phyloP scores from a whole-genome alignment of 352 stramenopile genomes.

The Elongisporangium anandrum region DNA sequence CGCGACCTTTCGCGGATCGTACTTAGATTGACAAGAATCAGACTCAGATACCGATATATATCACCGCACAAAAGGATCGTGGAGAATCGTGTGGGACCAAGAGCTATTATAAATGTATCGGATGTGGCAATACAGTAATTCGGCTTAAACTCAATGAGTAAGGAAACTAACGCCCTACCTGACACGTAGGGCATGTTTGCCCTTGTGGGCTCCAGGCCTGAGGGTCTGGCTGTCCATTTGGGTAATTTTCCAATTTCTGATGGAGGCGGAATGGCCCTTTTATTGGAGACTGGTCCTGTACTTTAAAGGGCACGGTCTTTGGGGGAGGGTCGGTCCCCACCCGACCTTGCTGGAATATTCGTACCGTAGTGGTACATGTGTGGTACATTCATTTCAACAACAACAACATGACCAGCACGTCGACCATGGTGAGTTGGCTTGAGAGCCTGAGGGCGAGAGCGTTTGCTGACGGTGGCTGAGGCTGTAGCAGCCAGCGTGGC shows the following conservation, averaged over 20 bases:
- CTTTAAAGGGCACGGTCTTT: conserved; percentile 27
- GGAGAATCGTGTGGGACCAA: background rate
- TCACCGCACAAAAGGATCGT: no score
- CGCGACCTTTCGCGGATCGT: background rate
- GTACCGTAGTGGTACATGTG: background rate
- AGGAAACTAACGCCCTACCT: conserved; percentile 89
- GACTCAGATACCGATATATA: background rate
- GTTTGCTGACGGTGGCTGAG: background rate
- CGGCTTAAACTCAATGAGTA: conserved; percentile 93
- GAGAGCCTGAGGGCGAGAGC: background rate
- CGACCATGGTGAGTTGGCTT: background rate
- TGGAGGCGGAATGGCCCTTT: conserved; percentile 73
- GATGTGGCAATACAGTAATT: background rate
- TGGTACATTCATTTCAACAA: background rate
- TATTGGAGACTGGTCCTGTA: conserved; percentile 22
- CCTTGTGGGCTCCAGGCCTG: conserved; percentile 2
- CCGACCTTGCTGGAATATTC: background rate
- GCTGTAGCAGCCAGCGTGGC: conserved; percentile 33
- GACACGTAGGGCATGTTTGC: conserved; percentile 62
- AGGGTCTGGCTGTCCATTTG: conserved; percentile 39
- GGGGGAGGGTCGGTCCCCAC: conserved; percentile 49
- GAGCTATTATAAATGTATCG: background rate
- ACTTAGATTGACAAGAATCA: background rate
- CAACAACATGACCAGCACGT: background rate
- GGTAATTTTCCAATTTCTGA: conserved; percentile 63